Conservation (phyloP, 108 stramenopile species). For the Stephanodiscus triporus region DNA sequence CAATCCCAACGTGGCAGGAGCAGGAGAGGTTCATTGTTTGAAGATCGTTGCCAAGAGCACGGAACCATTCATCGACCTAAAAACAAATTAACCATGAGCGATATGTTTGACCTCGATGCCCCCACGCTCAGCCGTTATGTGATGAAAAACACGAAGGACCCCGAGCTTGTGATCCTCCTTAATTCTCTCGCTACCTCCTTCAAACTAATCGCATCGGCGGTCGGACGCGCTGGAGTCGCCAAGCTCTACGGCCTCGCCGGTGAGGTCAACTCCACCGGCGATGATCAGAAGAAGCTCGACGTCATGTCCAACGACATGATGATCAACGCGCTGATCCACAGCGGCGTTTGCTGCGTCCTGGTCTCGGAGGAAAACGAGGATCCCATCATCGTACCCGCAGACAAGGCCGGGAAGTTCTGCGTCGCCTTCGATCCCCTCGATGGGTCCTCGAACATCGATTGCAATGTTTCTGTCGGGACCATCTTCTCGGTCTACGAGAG, state of each 20-base stretch:
- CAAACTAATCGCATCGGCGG: slow-evolving; percentile 89
- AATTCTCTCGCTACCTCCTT: slow-evolving; percentile 87
- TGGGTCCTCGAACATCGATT: slow-evolving; percentile 99
- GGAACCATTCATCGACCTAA: not conserved
- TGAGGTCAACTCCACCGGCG: slow-evolving; percentile 96
- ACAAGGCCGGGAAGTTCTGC: slow-evolving; percentile 91
- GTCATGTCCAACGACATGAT: slow-evolving; percentile 98
- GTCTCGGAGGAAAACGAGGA: slow-evolving; percentile 99
- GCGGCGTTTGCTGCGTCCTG: slow-evolving; percentile 92
- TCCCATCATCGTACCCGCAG: slow-evolving; percentile 93
- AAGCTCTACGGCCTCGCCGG: slow-evolving; percentile 96
- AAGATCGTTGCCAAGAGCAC: slow-evolving; percentile 3
- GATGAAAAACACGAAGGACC: slow-evolving; percentile 82
- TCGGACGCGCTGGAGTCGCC: slow-evolving; percentile 87
- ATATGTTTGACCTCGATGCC: slow-evolving; percentile 68
- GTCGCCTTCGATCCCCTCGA: slow-evolving; percentile 99
- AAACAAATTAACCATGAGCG: slow-evolving; percentile 44
- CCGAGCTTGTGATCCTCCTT: slow-evolving; percentile 82
- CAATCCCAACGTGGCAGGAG: too few species aligned
- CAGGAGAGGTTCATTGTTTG: too few species aligned
- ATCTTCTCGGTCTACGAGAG: slow-evolving; percentile 97
- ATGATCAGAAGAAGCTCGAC: slow-evolving; percentile 99
- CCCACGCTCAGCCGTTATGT: slow-evolving; percentile 85
- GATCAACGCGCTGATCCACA: slow-evolving; percentile 94
- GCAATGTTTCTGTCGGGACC: slow-evolving; percentile 98